Conservation (phyloP, 768 basidiomycete species). For the Pleurotus pulmonarius region DNA sequence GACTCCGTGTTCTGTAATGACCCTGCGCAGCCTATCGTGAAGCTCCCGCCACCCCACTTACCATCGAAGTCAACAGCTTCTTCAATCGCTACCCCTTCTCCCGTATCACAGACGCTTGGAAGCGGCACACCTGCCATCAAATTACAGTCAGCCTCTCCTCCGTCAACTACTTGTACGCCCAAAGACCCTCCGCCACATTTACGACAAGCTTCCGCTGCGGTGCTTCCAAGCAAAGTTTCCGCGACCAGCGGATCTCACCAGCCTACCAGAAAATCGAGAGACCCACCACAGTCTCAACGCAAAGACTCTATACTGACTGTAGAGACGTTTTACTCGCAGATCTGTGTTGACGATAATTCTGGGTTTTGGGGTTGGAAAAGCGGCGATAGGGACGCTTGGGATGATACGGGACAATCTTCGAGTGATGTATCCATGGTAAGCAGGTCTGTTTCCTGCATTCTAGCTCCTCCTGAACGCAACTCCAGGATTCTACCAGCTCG, state of each 20-base stretch:
- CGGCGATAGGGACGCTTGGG: background rate
- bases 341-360: background rate
- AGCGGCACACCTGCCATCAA: background rate
- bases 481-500: background rate
- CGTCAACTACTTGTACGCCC: too few species aligned
- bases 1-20: constrained; percentile 5
- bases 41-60: constrained; percentile 12
- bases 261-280: background rate
- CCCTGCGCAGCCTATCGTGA: constrained; percentile 13
- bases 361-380: constrained; percentile 4
- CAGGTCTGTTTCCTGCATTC: background rate
- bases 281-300: background rate
- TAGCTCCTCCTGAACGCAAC: background rate
- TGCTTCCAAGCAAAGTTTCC: background rate
- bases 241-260: background rate
- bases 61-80: background rate
- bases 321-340: background rate
- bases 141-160: too few species aligned
- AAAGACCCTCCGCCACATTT: too few species aligned
- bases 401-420: background rate
- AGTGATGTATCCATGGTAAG: background rate
- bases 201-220: too few species aligned
- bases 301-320: background rate
- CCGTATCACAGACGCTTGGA: background rate
- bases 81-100: background rate